Base-by-base conservation (phyloP, 2,329 filamentous ascomycete species). In the Colletotrichum aenigma region DNA sequence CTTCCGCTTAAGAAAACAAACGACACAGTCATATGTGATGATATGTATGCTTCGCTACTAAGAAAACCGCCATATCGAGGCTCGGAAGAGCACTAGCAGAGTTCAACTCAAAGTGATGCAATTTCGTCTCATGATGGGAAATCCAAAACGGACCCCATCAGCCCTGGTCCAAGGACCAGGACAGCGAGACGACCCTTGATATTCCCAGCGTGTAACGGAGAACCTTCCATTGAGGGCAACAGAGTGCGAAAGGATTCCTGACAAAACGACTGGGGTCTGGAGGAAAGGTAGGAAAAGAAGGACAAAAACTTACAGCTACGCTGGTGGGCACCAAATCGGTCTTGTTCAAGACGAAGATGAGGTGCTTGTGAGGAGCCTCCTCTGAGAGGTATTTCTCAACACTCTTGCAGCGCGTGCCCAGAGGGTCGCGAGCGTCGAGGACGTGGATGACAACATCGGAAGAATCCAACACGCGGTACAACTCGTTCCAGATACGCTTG, bases 131-230 rank as follows among this genome's bases (percentile, higher is more conserved):
- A 89, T 89, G 94, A 95, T 89, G 88, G 87, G 91, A 88, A 88
- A 81, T 90, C 95, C 97, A 98, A 95, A 93, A 98, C 96, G 96
- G 94, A 89, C 91, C 89, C 89, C 89, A 88, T 94, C 94, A 93
- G 91, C 90, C 91, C 89, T 86, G 85, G 87, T 89, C 91, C 91
- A 88, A 91, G 91, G 87, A 90, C 89, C 88, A 87, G 88, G 85
- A 89, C 88, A 89, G 90, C 92, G 93, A 94, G 93, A 90, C 88
- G 89, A 89, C 84, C 82, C 83, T 98, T 89, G 85, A 93, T 99
- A 92, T 98, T 93, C 97, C 97, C 98, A 95, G 92, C 94, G 94
- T 95, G 95, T 99, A 99, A 99, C 97, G 97, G 96, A 95, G 91
- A 87, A 87, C 89, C 92, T 93, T 93, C 94, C 95, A 97, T 93